These are phyloP conservation scores for Ramicandelaber brevisporus DNA, from an alignment of 192 early-diverging fungal species.

Conservation along the genomic window DNA sequence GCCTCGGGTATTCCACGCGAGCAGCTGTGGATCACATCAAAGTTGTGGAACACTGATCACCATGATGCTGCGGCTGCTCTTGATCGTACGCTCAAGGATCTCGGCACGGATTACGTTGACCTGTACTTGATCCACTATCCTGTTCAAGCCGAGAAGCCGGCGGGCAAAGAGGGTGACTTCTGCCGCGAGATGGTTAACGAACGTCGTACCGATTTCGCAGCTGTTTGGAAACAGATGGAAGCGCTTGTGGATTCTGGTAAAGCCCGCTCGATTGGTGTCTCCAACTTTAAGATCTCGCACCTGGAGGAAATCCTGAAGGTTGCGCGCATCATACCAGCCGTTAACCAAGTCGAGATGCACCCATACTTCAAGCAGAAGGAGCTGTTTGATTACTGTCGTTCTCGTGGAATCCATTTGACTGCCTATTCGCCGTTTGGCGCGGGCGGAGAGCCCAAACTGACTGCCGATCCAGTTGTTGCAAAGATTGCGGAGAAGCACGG, in stretches of 20 bases:
- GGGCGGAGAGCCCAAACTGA: slow-evolving; percentile 2
- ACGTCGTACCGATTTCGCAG: slow-evolving; percentile 8
- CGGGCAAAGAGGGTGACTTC: slow-evolving; percentile 7
- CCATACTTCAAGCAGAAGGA: slow-evolving; percentile 28
- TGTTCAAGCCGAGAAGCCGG: slow-evolving; percentile 23
- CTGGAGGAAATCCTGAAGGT: slow-evolving; percentile 23
- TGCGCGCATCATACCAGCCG: slow-evolving; percentile 29
- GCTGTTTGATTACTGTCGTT: slow-evolving; percentile 34
- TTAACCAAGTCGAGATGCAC: slow-evolving; percentile 68
- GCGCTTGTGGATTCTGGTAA: slow-evolving; percentile 11
- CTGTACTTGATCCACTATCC: slow-evolving; percentile 55
- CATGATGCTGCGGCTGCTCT: slow-evolving; percentile 31
- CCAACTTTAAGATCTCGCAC: slow-evolving; percentile 29
- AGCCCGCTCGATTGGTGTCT: slow-evolving; percentile 37
- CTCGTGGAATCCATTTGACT: slow-evolving; percentile 40
- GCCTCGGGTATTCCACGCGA: slow-evolving; percentile 29
- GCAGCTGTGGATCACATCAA: slow-evolving; percentile 54
- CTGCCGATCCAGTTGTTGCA: slow-evolving; percentile 1
- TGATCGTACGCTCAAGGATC: slow-evolving; percentile 25
- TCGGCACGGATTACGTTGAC: slow-evolving; percentile 50
- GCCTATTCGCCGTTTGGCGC: slow-evolving; percentile 70
- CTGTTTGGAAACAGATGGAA: slow-evolving; percentile 30
- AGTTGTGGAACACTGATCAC: slow-evolving; percentile 36
- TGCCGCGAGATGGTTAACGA: slow-evolving; percentile 5
- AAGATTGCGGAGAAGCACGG: slow-evolving; percentile 1